Evolutionary conservation across 352 stramenopile genomes (phyloP).

Genomic region (Phytophthora megakarya): DNA sequence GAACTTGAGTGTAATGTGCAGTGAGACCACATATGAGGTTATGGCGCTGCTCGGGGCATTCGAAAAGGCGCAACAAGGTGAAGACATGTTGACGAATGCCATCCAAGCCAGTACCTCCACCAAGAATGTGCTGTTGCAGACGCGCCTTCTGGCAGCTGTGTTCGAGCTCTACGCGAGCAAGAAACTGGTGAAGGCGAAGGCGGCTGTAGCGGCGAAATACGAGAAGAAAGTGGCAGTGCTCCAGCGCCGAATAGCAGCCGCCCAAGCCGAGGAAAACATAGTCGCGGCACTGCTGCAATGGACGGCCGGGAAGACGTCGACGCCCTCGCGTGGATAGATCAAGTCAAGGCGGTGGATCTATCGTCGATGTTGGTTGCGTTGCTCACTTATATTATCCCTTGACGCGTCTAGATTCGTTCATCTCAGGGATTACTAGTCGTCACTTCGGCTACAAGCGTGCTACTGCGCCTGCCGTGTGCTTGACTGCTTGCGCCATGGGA

Average conservation of each 20-base stretch:
- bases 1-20: conserved; percentile 53
- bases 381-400: conserved; percentile 26
- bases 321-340: conserved; percentile 17
- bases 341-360: too few relatives aligned
- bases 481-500: conserved; percentile 72
- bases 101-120: conserved; percentile 53
- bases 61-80: conserved; percentile 49
- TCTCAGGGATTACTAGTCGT: too few relatives aligned
- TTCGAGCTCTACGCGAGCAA: conserved; percentile 58
- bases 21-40: conserved; percentile 63
- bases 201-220: conserved; percentile 59
- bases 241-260: conserved; percentile 50
- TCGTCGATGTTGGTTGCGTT: too few relatives aligned
- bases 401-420: too few relatives aligned
- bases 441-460: conserved; percentile 47
- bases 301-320: conserved; percentile 35
- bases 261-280: conserved; percentile 45
- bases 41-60: conserved; percentile 68
- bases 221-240: conserved; percentile 68
- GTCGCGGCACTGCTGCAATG: conserved; percentile 54
- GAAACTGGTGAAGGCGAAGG: conserved; percentile 42
- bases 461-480: conserved; percentile 73
- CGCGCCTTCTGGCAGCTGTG: conserved; percentile 59
- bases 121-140: conserved; percentile 80
- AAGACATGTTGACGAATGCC: conserved; percentile 66